Conservation (phyloP, 2,329 filamentous ascomycete species). For the Cadophora sp. region DNA sequence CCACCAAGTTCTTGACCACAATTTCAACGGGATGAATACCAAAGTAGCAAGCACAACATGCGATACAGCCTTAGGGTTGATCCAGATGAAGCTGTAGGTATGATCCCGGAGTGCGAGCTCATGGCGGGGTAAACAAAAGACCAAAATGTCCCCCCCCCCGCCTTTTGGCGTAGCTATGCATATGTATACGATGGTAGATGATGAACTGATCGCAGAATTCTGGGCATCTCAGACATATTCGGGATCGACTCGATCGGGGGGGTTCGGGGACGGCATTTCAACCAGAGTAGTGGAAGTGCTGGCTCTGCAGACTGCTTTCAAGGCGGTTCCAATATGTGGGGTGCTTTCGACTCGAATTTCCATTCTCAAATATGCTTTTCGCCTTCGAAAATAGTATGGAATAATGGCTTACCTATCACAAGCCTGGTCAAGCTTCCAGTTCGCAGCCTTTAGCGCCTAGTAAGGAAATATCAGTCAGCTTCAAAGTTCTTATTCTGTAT, state of each 20-base stretch:
- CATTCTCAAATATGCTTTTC: background rate
- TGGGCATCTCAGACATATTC: background rate
- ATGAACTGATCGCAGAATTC: background rate
- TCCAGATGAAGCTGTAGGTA: background rate
- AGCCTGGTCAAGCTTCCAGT: slow-evolving; percentile 48
- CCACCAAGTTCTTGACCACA: background rate
- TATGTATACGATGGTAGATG: background rate
- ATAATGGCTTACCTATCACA: slow-evolving; percentile 48
- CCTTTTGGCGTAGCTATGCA: background rate
- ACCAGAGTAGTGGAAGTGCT: background rate
- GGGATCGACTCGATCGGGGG: background rate
- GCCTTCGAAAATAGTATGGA: slow-evolving; percentile 18
- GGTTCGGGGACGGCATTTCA: background rate
- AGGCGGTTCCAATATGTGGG: background rate
- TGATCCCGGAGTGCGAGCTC: background rate
- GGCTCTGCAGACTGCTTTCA: background rate
- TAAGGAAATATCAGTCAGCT: slow-evolving; percentile 34
- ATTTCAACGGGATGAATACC: background rate
- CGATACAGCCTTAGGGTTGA: background rate
- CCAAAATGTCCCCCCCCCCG: background rate
- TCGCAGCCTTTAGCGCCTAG: slow-evolving; percentile 47
- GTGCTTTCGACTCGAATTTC: slow-evolving; percentile 6
- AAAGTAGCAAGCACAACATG: background rate
- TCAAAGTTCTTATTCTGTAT: slow-evolving; percentile 20
- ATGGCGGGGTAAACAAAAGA: background rate